A percentile compares a stretch with the other conserved stretches of the same genome.
phyloP scores from a whole-genome alignment of 345 rosid species.

The Raphanus sativus region DNA sequence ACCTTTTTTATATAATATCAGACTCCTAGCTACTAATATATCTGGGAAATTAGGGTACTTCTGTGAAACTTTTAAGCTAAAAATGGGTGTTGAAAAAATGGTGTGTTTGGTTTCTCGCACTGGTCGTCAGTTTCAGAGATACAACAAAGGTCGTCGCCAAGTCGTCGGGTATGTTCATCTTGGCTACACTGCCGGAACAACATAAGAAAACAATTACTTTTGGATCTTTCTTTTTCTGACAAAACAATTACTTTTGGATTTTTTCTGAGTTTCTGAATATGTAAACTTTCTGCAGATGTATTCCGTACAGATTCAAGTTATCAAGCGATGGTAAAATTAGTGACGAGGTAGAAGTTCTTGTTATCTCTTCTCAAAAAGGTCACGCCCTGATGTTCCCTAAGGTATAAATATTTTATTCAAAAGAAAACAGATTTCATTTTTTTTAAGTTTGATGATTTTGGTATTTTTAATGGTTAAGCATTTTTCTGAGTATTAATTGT shows the following conservation, averaged over 20 bases:
- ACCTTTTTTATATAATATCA: conserved; percentile 9
- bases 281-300: conserved; percentile 55
- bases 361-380: conserved; percentile 77
- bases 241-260: background rate
- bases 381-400: conserved; percentile 88
- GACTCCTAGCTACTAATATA: background rate
- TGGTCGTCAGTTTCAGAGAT: conserved; percentile 75
- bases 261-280: background rate
- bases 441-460: background rate
- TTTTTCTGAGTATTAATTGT: background rate
- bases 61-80: background rate
- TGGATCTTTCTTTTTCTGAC: background rate
- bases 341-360: conserved; percentile 69
- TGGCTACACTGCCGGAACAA: background rate
- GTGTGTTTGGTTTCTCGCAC: conserved; percentile 69
- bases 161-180: conserved; percentile 70
- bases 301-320: conserved; percentile 68
- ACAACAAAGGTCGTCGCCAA: conserved; percentile 81
- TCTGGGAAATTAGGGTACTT: conserved; percentile 8
- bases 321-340: conserved; percentile 40
- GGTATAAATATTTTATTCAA: conserved; percentile 33
- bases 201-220: background rate
- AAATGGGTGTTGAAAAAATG: conserved; percentile 41
- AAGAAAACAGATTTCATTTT: background rate
- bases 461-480: background rate